These are phyloP conservation scores for Cutaneotrichosporon sp. DNA, from an alignment of 1,284 basidiomycete genomes.

Conservation along the genomic window DNA sequence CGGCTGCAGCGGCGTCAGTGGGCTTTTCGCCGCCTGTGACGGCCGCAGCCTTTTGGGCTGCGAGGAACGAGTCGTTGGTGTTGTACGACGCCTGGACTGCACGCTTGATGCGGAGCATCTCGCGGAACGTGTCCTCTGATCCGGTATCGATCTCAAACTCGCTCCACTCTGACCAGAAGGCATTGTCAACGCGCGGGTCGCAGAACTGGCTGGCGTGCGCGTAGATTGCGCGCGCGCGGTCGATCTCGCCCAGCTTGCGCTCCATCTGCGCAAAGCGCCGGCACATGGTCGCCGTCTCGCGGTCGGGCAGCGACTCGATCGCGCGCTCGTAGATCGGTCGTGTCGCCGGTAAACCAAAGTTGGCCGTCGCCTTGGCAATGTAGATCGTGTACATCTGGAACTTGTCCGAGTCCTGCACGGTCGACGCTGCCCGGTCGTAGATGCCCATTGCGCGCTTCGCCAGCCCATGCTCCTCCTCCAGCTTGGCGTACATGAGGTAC, in stretches of 20 bases:
- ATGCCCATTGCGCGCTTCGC: conserved; percentile 95
- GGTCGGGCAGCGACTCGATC: conserved; percentile 86
- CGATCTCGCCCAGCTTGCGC: conserved; percentile 97
- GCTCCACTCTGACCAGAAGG: conserved; percentile 98
- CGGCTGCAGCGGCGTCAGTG: conserved; percentile 32
- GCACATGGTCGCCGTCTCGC: conserved; percentile 96
- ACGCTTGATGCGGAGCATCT: conserved; percentile 97
- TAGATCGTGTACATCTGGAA: conserved; percentile 98
- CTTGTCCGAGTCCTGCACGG: conserved; percentile 82
- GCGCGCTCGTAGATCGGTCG: conserved; percentile 95
- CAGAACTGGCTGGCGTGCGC: conserved; percentile 98
- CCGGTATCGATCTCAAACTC: conserved; percentile 93
- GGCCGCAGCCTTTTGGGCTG: conserved; percentile 72
- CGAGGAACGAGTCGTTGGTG: conserved; percentile 79
- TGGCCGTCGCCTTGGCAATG: conserved; percentile 92
- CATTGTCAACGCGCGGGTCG: conserved; percentile 81
- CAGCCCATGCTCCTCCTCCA: conserved; percentile 92
- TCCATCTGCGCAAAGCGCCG: conserved; percentile 92
- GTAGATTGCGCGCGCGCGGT: conserved; percentile 91
- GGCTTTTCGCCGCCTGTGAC: conserved; percentile 42
- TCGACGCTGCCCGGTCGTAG: conserved; percentile 84
- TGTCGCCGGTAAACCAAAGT: conserved; percentile 93
- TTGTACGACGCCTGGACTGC: conserved; percentile 98
- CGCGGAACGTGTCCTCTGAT: conserved; percentile 96
- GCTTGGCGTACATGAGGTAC: conserved; percentile 88